Conservation (phyloP, 768 basidiomycete genomes). For the Trametes gibbosa region DNA sequence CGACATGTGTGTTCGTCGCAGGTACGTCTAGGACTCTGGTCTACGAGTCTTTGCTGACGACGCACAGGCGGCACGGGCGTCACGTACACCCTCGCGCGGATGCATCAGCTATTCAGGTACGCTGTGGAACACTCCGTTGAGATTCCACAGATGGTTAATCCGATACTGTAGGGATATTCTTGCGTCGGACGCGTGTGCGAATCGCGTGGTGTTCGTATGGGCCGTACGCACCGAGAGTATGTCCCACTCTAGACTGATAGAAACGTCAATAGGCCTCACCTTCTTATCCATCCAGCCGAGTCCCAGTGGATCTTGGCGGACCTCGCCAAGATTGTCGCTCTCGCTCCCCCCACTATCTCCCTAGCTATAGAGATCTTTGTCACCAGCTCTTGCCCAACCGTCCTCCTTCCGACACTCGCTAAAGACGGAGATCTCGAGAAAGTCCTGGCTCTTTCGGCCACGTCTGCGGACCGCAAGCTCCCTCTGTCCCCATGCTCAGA, state of each 20-base stretch:
- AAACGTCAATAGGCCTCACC: neutral
- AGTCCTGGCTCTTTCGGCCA: neutral
- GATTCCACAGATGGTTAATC: neutral
- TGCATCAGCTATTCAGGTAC: conserved; percentile 33
- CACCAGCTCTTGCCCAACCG: conserved; percentile 10
- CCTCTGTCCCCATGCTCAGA: neutral
- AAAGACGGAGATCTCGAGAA: neutral
- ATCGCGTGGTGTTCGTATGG: conserved; percentile 32
- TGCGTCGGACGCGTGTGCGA: conserved; percentile 17
- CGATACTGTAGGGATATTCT: conserved; percentile 9
- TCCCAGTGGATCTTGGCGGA: conserved; percentile 20
- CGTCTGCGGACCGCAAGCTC: neutral
- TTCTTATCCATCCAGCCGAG: conserved; percentile 18
- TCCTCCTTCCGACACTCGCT: neutral
- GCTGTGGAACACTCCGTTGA: neutral
- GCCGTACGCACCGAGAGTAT: conserved; percentile 27
- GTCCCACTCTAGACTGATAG: neutral
- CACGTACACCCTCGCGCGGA: conserved; percentile 33
- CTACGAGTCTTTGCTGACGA: neutral
- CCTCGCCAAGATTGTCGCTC: conserved; percentile 13
- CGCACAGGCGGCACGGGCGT: conserved; percentile 32
- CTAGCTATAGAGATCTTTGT: conserved; percentile 21
- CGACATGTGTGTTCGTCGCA: conserved; percentile 37
- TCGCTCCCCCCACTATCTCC: conserved; percentile 16
- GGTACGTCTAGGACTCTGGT: conserved; percentile 24